Conservation (phyloP, 1,284 basidiomycete genomes). For the Schizophyllum commune region DNA sequence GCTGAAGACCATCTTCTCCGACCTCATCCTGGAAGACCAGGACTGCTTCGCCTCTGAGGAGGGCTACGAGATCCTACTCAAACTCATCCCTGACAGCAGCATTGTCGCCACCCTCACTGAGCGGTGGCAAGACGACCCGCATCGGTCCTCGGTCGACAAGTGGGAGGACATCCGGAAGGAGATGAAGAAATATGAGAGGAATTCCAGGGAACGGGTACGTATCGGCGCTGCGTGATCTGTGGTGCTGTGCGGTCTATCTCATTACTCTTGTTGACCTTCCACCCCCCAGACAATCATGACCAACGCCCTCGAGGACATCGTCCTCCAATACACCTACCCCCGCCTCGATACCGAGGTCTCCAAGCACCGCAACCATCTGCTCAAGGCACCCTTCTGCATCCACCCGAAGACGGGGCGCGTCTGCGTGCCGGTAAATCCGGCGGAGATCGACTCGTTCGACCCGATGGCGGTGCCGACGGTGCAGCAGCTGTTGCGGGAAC, state of each 20-base stretch:
- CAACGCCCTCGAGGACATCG: conserved; percentile 73
- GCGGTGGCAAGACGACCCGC: conserved; percentile 57
- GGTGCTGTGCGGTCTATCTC: not conserved
- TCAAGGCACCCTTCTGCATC: conserved; percentile 96
- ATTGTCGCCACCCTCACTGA: conserved; percentile 40
- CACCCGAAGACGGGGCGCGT: conserved; percentile 96
- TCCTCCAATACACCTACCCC: conserved; percentile 95
- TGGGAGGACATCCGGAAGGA: conserved; percentile 63
- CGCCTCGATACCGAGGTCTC: conserved; percentile 96
- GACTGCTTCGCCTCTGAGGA: conserved; percentile 72
- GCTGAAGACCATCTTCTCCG: conserved; percentile 52
- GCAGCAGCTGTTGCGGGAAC: conserved; percentile 72
- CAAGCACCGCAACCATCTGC: conserved; percentile 94
- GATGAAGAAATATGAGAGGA: conserved; percentile 25
- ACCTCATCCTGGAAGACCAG: conserved; percentile 79
- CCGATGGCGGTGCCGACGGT: conserved; percentile 86
- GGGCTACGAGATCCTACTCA: conserved; percentile 71
- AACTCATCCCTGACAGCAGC: conserved; percentile 64
- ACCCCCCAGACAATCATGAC: conserved; percentile 26
- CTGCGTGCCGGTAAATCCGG: conserved; percentile 89
- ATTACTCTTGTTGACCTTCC: too few relatives aligned
- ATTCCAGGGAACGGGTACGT: conserved; percentile 25
- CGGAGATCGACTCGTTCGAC: conserved; percentile 75
- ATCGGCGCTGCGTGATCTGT: too few relatives aligned
- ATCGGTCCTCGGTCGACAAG: conserved; percentile 53